A percentile compares a stretch with the other conserved stretches of the same genome.
These are phyloP conservation scores for Aphanomyces invadans DNA, from an alignment of 352 stramenopile species.

Conservation along the genomic window DNA sequence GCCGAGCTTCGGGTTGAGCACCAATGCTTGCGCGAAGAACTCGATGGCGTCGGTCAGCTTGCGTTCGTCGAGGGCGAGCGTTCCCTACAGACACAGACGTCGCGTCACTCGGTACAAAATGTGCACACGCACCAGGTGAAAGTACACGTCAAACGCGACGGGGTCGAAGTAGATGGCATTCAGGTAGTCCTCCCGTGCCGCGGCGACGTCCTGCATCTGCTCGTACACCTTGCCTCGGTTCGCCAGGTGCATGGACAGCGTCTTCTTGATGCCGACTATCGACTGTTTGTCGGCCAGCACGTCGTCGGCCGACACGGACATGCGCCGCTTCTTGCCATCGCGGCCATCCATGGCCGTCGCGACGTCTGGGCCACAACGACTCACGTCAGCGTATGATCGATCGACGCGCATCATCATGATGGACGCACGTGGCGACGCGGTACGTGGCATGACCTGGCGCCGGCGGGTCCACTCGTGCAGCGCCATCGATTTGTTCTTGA, in stretches of 20 bases:
- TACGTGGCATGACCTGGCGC: not conserved
- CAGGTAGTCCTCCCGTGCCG: slow-evolving; percentile 46
- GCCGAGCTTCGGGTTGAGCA: slow-evolving; percentile 40
- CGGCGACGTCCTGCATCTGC: slow-evolving; percentile 36
- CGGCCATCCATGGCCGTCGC: not conserved
- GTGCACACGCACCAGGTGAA: slow-evolving; percentile 35
- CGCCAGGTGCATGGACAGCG: slow-evolving; percentile 57
- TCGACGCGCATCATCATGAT: not conserved
- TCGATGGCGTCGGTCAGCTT: slow-evolving; percentile 33
- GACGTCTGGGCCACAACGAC: too few species aligned
- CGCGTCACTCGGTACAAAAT: too few species aligned
- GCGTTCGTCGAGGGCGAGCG: slow-evolving; percentile 38
- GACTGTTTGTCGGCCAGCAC: slow-evolving; percentile 6
- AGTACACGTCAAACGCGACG: slow-evolving; percentile 41
- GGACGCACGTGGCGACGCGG: not conserved
- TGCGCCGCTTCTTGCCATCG: not conserved
- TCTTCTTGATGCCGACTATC: slow-evolving; percentile 37
- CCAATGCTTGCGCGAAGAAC: slow-evolving; percentile 39
- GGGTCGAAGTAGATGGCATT: slow-evolving; percentile 63
- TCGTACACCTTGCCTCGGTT: slow-evolving; percentile 66
- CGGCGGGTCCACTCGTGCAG: not conserved
- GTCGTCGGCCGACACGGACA: not conserved
- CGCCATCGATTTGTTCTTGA: slow-evolving; percentile 2
- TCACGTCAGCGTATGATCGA: too few species aligned
- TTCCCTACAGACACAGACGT: too few species aligned